A percentile compares a stretch with the other conserved stretches of the same genome.
Evolutionary conservation across 768 basidiomycete species (phyloP).

Genomic region (Lactarius psammicola): DNA sequence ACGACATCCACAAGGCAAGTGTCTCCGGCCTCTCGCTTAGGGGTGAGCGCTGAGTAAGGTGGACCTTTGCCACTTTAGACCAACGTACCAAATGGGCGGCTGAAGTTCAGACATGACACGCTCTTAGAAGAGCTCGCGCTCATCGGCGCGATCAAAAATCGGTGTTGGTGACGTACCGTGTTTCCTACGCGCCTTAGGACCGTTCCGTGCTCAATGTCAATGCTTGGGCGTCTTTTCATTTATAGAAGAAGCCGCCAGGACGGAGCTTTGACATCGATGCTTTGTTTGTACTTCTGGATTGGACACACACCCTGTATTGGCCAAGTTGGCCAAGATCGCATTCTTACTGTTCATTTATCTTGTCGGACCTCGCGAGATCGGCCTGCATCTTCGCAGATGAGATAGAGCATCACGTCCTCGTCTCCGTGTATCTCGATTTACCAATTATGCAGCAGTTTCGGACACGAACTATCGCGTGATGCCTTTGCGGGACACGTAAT

Average conservation of each 20-base stretch:
- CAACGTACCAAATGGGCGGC: constrained; percentile 91
- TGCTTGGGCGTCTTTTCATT: neutral
- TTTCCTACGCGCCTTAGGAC: neutral
- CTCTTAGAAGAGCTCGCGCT: constrained; percentile 80
- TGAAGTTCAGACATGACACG: constrained; percentile 90
- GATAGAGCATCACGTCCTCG: neutral
- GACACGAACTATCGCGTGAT: neutral
- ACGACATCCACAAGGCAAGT: constrained; percentile 89
- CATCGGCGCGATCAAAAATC: constrained; percentile 40
- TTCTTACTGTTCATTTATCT: neutral
- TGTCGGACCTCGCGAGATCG: neutral
- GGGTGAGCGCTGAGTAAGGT: neutral
- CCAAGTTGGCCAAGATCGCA: too few relatives aligned
- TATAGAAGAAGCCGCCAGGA: neutral
- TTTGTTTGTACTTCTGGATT: neutral
- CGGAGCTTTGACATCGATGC: neutral
- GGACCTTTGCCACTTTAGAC: constrained; percentile 51
- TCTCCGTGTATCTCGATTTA: neutral
- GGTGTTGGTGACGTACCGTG: neutral
- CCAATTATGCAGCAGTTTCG: neutral
- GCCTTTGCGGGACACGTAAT: neutral
- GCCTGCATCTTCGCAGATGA: neutral
- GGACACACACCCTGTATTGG: neutral
- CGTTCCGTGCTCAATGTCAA: neutral
- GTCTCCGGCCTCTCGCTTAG: neutral